These are phyloP conservation scores for Sphaerobolus stellatus DNA, from an alignment of 1,284 basidiomycete genomes.

Conservation along the genomic window DNA sequence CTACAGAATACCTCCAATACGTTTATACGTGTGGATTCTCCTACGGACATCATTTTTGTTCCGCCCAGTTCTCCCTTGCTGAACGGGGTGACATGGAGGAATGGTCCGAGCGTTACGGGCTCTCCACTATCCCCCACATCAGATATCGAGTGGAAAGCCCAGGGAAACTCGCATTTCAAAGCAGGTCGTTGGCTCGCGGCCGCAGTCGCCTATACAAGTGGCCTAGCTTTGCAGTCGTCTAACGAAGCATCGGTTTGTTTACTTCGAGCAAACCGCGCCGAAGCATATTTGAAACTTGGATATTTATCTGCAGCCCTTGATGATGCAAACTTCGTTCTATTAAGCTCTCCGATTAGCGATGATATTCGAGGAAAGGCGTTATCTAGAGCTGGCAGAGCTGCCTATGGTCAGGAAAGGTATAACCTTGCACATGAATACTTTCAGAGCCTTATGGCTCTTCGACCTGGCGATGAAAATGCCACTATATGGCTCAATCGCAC, in stretches of 20 bases:
- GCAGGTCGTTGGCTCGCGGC: constrained; percentile 23
- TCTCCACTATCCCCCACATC: not conserved
- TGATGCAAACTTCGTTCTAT: constrained; percentile 20
- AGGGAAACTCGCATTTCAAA: constrained; percentile 8
- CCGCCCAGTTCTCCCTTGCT: not conserved
- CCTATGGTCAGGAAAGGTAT: constrained; percentile 18
- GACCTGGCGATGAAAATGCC: not conserved
- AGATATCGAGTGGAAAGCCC: not conserved
- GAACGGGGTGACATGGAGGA: not conserved
- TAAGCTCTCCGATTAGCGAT: not conserved
- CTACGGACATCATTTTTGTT: constrained; percentile 29
- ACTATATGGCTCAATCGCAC: constrained; percentile 1
- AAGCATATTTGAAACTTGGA: constrained; percentile 22
- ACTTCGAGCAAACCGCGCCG: constrained; percentile 21
- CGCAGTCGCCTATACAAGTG: constrained; percentile 24
- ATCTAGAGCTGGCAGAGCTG: constrained; percentile 7
- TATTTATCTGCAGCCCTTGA: constrained; percentile 22
- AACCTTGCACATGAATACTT: constrained; percentile 10
- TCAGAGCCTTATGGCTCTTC: not conserved
- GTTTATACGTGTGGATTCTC: constrained; percentile 31
- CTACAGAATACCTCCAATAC: constrained; percentile 17
- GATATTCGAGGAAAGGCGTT: not conserved
- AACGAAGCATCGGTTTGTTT: constrained; percentile 16
- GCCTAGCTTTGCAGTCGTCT: constrained; percentile 19
- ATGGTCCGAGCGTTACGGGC: not conserved